These are phyloP conservation scores for Colletotrichum higginsianum DNA, from an alignment of 2,329 filamentous ascomycete species.

Conservation along the genomic window DNA sequence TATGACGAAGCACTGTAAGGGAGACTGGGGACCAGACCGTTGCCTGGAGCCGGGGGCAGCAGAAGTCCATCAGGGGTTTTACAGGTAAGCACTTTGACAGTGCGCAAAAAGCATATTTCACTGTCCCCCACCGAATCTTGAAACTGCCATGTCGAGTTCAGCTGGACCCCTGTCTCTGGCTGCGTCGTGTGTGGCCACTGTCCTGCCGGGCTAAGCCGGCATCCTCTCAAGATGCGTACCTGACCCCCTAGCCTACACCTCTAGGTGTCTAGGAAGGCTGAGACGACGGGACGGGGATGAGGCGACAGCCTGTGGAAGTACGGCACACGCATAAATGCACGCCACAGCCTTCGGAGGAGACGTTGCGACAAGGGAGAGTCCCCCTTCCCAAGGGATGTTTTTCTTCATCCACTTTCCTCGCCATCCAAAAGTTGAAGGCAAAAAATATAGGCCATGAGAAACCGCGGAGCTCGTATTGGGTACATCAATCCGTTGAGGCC, in stretches of 20 bases:
- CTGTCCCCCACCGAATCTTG: slow-evolving; percentile 17
- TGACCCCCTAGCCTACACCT: neutral
- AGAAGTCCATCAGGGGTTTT: neutral
- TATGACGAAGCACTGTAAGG: no score
- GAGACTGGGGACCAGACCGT: no score
- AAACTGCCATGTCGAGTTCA: slow-evolving; percentile 13
- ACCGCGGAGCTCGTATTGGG: neutral
- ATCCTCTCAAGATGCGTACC: neutral
- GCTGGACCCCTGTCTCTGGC: slow-evolving; percentile 3
- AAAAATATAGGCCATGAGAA: no score
- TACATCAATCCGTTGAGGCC: neutral
- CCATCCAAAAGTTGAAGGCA: neutral
- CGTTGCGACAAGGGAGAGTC: no score
- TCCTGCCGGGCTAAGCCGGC: neutral
- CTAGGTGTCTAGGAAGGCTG: neutral
- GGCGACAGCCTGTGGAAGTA: slow-evolving; percentile 16
- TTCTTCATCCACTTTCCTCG: neutral
- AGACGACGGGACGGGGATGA: slow-evolving; percentile 16
- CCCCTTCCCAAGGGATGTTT: neutral
- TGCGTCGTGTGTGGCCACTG: neutral
- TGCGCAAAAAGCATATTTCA: slow-evolving; percentile 19
- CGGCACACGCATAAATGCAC: neutral
- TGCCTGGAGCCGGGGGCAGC: no score
- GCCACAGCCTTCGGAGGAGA: neutral
- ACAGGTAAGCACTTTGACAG: slow-evolving; percentile 6